Conservation (phyloP, 768 basidiomycete genomes). For the Chiua virens region DNA sequence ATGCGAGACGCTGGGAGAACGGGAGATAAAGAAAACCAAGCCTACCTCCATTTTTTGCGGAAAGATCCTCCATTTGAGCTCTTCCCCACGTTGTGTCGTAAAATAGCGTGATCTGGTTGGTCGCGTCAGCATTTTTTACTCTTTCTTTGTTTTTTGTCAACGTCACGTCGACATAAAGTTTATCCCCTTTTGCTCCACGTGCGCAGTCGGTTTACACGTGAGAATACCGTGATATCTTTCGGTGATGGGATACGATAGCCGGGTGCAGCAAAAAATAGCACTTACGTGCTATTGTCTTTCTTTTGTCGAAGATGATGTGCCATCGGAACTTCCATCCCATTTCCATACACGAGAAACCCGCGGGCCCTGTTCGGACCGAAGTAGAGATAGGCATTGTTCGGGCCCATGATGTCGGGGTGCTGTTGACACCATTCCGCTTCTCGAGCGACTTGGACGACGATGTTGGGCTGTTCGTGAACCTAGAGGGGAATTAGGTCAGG, state of each 20-base stretch:
- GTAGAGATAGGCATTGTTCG: slow-evolving; percentile 73
- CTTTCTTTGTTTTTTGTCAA: background rate
- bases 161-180: too few relatives aligned
- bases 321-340: slow-evolving; percentile 59
- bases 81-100: slow-evolving; percentile 62
- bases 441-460: slow-evolving; percentile 62
- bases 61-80: slow-evolving; percentile 74
- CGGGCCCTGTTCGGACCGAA: slow-evolving; percentile 63
- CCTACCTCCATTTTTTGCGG: slow-evolving; percentile 67
- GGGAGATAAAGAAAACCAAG: too few relatives aligned
- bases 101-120: slow-evolving; percentile 69
- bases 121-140: background rate
- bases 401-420: slow-evolving; percentile 75
- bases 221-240: background rate
- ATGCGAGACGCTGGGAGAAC: too few relatives aligned
- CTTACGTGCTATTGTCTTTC: slow-evolving; percentile 63
- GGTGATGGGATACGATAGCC: background rate
- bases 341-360: slow-evolving; percentile 71
- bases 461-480: slow-evolving; percentile 59
- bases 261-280: slow-evolving; percentile 8
- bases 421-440: slow-evolving; percentile 67
- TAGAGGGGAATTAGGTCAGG: slow-evolving; percentile 19
- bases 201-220: too few relatives aligned
- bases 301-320: slow-evolving; percentile 54
- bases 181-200: too few relatives aligned